Evolutionary conservation across 805 yeast genomes (phyloP).

Genomic region (Metschnikowia kofuensis): DNA sequence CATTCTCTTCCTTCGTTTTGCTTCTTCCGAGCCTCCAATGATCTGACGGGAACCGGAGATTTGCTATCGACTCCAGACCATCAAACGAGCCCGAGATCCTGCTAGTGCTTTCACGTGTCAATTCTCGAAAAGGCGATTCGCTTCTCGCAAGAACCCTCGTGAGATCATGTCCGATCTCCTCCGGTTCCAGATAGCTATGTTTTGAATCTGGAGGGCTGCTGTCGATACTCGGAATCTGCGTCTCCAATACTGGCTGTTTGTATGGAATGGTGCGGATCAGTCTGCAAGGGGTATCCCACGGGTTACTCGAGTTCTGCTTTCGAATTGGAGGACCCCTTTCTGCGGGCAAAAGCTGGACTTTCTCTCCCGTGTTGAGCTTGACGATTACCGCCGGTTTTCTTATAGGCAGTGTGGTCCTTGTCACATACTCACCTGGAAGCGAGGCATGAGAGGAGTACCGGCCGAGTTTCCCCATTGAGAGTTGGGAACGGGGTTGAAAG

Average conservation of each 20-base stretch:
- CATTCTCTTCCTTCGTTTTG: no score
- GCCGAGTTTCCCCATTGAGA: not conserved
- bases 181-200: not conserved
- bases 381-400: constrained; percentile 7
- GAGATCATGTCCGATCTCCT: no score
- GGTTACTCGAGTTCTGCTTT: not conserved
- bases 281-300: constrained; percentile 3
- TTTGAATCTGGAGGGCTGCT: not conserved
- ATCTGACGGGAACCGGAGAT: no score
- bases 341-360: constrained; percentile 8
- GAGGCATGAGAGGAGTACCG: constrained; percentile 2
- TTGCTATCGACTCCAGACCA: no score
- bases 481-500: no score
- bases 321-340: not conserved
- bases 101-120: no score
- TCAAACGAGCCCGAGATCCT: no score
- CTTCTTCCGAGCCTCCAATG: no score
- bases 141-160: no score
- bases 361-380: constrained; percentile 10
- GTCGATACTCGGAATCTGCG: not conserved
- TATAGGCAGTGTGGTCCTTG: not conserved
- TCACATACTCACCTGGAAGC: constrained; percentile 9
- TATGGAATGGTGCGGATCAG: constrained; percentile 4
- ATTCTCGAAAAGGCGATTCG: no score
- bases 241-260: not conserved